A percentile compares a stretch with the other conserved stretches of the same genome.
phyloP scores from a whole-genome alignment of 2,329 filamentous ascomycete species.

The Hymenoscyphus repandus region DNA sequence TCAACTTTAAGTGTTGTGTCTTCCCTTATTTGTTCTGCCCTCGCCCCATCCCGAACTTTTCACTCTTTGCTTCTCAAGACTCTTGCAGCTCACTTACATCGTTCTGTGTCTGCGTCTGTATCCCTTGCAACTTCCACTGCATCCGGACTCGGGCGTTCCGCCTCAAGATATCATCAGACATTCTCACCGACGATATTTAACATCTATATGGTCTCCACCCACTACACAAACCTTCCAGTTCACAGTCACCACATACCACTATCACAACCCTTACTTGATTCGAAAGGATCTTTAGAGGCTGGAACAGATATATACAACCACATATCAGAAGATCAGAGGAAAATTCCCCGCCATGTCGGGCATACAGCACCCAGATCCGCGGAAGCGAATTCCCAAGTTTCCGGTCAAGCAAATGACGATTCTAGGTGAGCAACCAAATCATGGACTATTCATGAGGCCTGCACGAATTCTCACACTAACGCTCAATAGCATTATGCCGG shows the following conservation, averaged over 20 bases:
- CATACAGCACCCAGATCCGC: constrained; percentile 26
- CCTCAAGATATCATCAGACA: background rate
- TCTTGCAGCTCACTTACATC: constrained; percentile 2
- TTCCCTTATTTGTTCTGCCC: constrained; percentile 11
- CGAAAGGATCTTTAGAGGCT: background rate
- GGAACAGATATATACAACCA: background rate
- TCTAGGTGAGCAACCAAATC: constrained; percentile 37
- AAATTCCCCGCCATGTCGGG: constrained; percentile 20
- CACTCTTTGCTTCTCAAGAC: constrained; percentile 10
- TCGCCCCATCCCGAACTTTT: constrained; percentile 5
- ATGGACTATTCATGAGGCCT: background rate
- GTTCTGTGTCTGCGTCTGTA: constrained; percentile 3
- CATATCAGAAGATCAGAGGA: constrained; percentile 5
- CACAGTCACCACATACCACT: too few species aligned
- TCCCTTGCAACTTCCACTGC: constrained; percentile 1
- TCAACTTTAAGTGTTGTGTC: constrained; percentile 16
- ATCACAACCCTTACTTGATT: constrained; percentile 1
- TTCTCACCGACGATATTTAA: background rate
- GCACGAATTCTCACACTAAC: background rate
- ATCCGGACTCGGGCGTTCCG: background rate
- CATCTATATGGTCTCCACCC: too few species aligned
- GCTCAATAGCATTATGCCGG: constrained; percentile 69
- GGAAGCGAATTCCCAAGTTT: constrained; percentile 34
- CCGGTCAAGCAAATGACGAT: constrained; percentile 46
- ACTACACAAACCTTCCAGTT: too few species aligned